Base-by-base conservation (phyloP, 257 asterid genomes). In the Jaltomata sinuosa region DNA sequence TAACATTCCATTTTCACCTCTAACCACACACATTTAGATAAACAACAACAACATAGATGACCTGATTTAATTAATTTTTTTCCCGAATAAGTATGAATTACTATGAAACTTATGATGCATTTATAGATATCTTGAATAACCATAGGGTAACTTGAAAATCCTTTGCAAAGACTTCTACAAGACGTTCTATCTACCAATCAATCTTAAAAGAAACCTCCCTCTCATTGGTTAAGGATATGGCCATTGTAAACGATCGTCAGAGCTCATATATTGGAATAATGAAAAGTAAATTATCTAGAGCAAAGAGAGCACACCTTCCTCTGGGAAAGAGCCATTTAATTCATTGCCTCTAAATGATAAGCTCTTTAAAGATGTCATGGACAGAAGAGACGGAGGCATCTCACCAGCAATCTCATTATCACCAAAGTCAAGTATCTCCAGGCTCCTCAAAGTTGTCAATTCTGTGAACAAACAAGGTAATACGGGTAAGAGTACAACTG, bases 401-500 rank as follows among this genome's bases (percentile, higher is more conserved):
- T 49, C 54, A 3, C 54, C 54, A 49, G 19, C 19, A 49, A 49
- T 49, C 19, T 14, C 6, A 31, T 87, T 87, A 38, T 9, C 27
- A 64, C 57, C 71, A 32, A 87, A 61, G 82, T 81, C 15, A 49
- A 87, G 67, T 50, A 64, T 27, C 80, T 84, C 85, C 29, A 84
- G 68, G 31, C 57, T 16, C 11, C 38, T 82, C 69, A 64, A 76
- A 21, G 68, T 77, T 8, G 81, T 78, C 27, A 84, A 15, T 18
- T 82, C 83, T 87, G 86, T 16, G 8, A 42, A 40, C 29, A 82
- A 40, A 79, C n/a, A 79, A 18, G 29, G 11, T n/a, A 11, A 45
- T 36, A n/a, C 2, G 29, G 81, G 69, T 25, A 65, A 47, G 21
- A 15, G 29, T 40, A n/a, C 25, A 42, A 45, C 36, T 21, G 8